Base-by-base conservation (phyloP, 768 basidiomycete species). In the Tremella yokohamensis region DNA sequence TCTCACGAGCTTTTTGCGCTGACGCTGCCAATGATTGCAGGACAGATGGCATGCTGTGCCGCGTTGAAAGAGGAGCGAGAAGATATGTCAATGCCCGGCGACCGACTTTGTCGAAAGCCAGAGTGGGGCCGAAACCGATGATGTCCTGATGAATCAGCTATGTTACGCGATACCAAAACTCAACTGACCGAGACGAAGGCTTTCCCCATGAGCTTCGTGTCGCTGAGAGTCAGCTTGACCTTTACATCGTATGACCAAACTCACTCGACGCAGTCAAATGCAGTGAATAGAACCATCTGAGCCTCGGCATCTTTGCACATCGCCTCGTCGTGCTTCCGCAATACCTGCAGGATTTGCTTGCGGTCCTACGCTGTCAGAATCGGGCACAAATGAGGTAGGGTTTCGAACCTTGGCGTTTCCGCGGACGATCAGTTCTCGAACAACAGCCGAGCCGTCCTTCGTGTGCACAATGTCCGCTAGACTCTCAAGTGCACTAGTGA, bases 381-480 rank as follows among this genome's bases (percentile, higher is more conserved):
- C 38, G n/a, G 15, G 13, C 24, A 16, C 40, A 38, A 25, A 13
- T 20, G 26, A 18, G n/a, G 8, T 15, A 9, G n/a, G 13, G 3
- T 19, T 40, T 66, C 73, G 18, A 54, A 86, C 88, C 79, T 96
- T 97, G 3, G 92, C 90, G 12, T 82, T 84, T 3, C 90, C 90
- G 44, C 82, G 81, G 0, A 86, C 89, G 38, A 94, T 81, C 74
- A 96, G 88, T 61, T 91, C 86, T 42, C 92, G 84, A 2, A 88
- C 90, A 24, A 83, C 85, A 19, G 88, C 84, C 58, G 89, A 89
- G 18, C 92, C 92, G 65, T 94, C 89, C 70, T 84, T 90, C 15
- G 92, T 97, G 69, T 97, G 92, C 0, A 92, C 89, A 82, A 94
- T 88, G 71, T 96, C 92, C 0, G 91, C 86, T 7, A 94, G 79